phyloP scores from a whole-genome alignment of 177 flowering plant genomes.

The Vitis hybrid region DNA sequence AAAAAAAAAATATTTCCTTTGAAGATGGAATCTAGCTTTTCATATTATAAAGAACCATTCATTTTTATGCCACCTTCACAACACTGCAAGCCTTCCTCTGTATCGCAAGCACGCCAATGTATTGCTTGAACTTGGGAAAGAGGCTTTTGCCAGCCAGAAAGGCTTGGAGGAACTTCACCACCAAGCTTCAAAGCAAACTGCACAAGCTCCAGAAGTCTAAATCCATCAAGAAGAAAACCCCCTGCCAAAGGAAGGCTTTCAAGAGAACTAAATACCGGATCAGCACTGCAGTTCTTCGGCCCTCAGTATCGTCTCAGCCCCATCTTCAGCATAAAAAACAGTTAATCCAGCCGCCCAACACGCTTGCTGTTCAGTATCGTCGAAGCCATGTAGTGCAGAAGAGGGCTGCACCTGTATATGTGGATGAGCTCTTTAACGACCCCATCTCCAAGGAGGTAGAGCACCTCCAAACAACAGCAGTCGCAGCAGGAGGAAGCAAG shows the following conservation, averaged over 20 bases:
- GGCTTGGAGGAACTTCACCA: constrained; percentile 52
- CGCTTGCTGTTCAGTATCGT: background rate
- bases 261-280: constrained; percentile 15
- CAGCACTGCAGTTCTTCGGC: background rate
- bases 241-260: constrained; percentile 9
- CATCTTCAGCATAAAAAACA: background rate
- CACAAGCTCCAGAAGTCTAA: constrained; percentile 23
- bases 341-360: background rate
- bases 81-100: constrained; percentile 1
- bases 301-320: background rate
- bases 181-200: constrained; percentile 31
- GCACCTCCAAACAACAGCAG: background rate
- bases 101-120: constrained; percentile 18
- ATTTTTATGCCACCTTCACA: background rate
- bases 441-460: constrained; percentile 1
- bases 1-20: background rate
- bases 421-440: constrained; percentile 44
- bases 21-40: background rate
- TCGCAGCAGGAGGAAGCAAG: background rate
- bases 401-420: constrained; percentile 26
- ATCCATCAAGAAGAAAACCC: constrained; percentile 17
- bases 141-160: constrained; percentile 38
- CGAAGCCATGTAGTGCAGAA: constrained; percentile 4
- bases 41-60: constrained; percentile 3
- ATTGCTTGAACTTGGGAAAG: constrained; percentile 31